Percentiles rank a stretch among this genome's conserved stretches.
Evolutionary conservation across 192 early-diverging fungal genomes (phyloP).

Genomic region (Backusella circina): DNA sequence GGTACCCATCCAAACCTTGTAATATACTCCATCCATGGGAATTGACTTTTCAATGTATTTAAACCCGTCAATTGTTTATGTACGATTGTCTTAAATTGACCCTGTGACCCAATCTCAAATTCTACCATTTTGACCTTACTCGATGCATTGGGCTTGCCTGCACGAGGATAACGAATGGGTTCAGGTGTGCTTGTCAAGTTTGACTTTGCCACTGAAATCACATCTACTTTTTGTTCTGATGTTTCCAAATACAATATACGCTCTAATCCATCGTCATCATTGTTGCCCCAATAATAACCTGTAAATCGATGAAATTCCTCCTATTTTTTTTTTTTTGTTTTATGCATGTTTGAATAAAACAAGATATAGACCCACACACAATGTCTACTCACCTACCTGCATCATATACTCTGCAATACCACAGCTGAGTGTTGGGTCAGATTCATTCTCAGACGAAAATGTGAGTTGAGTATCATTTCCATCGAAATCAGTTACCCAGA

Average conservation of each 20-base stretch:
- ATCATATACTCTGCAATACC: slow-evolving; percentile 69
- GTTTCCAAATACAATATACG: slow-evolving; percentile 58
- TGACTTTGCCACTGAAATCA: slow-evolving; percentile 24
- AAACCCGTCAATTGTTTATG: slow-evolving; percentile 44
- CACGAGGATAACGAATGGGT: slow-evolving; percentile 56
- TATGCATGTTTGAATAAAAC: neutral
- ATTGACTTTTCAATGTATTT: slow-evolving; percentile 37
- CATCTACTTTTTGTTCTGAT: slow-evolving; percentile 55
- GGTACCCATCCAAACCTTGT: slow-evolving; percentile 62
- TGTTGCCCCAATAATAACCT: slow-evolving; percentile 58
- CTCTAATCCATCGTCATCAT: slow-evolving; percentile 17
- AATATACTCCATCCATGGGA: slow-evolving; percentile 71
- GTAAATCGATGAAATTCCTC: slow-evolving; percentile 68
- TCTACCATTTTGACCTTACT: slow-evolving; percentile 52
- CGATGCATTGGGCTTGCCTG: slow-evolving; percentile 55
- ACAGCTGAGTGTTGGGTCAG: slow-evolving; percentile 43
- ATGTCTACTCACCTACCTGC: slow-evolving; percentile 37
- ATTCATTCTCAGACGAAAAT: slow-evolving; percentile 36
- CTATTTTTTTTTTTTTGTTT: slow-evolving; percentile 1
- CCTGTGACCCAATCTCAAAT: slow-evolving; percentile 34
- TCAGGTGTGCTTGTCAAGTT: slow-evolving; percentile 15
- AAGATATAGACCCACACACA: neutral
- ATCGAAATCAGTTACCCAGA: slow-evolving; percentile 51
- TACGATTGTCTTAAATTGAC: slow-evolving; percentile 22
- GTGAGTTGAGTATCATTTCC: slow-evolving; percentile 60